Evolutionary conservation across 1,139 yeast genomes (phyloP).

Genomic region (Geotrichum reessii): DNA sequence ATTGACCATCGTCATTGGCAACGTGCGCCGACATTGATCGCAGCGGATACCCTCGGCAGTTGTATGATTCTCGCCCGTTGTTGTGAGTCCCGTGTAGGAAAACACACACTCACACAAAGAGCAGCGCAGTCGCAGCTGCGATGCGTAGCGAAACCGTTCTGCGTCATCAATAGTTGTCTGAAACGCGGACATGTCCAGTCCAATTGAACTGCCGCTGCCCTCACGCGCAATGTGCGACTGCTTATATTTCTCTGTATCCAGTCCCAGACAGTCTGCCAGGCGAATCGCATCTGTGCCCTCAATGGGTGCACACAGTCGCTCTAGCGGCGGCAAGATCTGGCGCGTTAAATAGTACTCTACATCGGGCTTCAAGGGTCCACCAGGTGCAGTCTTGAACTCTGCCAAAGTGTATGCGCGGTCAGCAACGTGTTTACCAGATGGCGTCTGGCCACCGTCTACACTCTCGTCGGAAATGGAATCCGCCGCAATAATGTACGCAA

Average conservation of each 20-base stretch:
- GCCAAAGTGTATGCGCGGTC: constrained; percentile 76
- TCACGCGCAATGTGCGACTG: constrained; percentile 27
- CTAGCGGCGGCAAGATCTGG: constrained; percentile 87
- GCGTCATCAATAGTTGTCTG: constrained; percentile 77
- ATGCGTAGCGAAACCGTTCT: constrained; percentile 70
- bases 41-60: constrained; percentile 71
- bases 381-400: constrained; percentile 54
- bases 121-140: constrained; percentile 54
- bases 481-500: constrained; percentile 66
- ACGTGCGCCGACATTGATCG: constrained; percentile 47
- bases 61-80: constrained; percentile 43
- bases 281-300: constrained; percentile 82
- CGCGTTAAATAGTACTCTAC: constrained; percentile 74
- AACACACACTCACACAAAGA: constrained; percentile 54
- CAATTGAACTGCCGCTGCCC: constrained; percentile 38
- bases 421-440: constrained; percentile 43
- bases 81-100: constrained; percentile 64
- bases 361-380: constrained; percentile 58
- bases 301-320: constrained; percentile 76
- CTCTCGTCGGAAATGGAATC: constrained; percentile 20
- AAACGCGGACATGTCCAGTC: constrained; percentile 57
- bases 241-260: constrained; percentile 63
- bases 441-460: background rate
- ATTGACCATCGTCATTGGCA: constrained; percentile 53
- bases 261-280: constrained; percentile 69